Conservation (phyloP, 1,284 basidiomycete genomes). For the Ustilago nuda region DNA sequence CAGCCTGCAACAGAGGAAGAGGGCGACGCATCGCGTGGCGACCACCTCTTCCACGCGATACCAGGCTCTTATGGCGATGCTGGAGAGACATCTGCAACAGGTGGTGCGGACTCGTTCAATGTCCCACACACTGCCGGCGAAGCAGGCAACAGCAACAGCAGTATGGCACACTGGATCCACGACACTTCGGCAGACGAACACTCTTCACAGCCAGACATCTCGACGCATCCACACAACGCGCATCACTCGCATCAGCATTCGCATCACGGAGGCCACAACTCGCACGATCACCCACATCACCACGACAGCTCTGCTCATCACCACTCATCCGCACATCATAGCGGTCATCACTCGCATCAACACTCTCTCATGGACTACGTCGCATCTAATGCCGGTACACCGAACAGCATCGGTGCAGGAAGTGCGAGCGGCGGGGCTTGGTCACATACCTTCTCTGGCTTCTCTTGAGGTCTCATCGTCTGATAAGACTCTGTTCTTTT, state of each 20-base stretch:
- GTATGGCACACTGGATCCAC: conserved; percentile 48
- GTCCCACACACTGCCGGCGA: conserved; percentile 30
- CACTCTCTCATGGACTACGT: conserved; percentile 45
- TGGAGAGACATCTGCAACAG: conserved; percentile 7
- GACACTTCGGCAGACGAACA: conserved; percentile 34
- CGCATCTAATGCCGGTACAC: conserved; percentile 30
- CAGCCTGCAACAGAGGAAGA: not conserved
- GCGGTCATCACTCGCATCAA: conserved; percentile 36
- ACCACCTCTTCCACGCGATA: conserved; percentile 17
- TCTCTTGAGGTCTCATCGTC: conserved; percentile 6
- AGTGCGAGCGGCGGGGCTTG: conserved; percentile 30
- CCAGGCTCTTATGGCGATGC: conserved; percentile 22
- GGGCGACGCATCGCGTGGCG: conserved; percentile 7
- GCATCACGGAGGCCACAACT: conserved; percentile 14
- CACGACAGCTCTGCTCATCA: conserved; percentile 10
- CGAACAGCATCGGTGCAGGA: conserved; percentile 41
- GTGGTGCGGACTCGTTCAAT: conserved; percentile 27
- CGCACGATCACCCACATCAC: conserved; percentile 31
- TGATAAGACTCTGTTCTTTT: not conserved
- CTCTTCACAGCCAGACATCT: conserved; percentile 35
- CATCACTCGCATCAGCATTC: conserved; percentile 33
- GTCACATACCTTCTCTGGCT: conserved; percentile 42
- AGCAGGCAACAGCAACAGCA: conserved; percentile 10
- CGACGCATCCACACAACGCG: conserved; percentile 17
- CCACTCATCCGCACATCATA: conserved; percentile 12